phyloP scores from a whole-genome alignment of 345 rosid genomes.

The Punica granatum region DNA sequence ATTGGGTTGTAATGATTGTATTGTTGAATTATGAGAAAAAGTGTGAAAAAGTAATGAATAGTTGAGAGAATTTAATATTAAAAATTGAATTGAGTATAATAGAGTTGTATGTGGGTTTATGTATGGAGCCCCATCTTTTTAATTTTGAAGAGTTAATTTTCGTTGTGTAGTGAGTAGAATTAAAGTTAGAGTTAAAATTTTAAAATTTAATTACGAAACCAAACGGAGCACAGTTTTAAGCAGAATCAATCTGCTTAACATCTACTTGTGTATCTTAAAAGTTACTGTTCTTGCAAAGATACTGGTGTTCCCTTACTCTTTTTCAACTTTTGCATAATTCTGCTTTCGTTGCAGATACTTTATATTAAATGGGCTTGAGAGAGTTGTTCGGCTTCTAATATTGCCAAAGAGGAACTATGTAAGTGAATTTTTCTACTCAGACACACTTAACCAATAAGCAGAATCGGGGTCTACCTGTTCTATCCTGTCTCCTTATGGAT shows the following conservation, averaged over 20 bases:
- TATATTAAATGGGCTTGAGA: conserved; percentile 88
- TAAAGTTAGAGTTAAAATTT: no score
- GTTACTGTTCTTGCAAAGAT: not conserved
- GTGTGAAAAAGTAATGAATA: no score
- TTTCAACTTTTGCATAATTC: not conserved
- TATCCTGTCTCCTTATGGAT: not conserved
- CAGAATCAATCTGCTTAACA: not conserved
- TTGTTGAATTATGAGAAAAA: no score
- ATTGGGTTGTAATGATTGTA: no score
- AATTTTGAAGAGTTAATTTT: no score
- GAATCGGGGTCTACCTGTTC: not conserved
- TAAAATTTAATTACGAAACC: no score
- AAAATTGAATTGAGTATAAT: no score
- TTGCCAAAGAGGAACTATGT: conserved; percentile 90
- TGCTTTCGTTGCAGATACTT: conserved; percentile 46
- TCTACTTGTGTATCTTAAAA: not conserved
- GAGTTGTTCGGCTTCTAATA: conserved; percentile 79
- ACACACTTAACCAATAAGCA: not conserved
- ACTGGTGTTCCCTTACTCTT: not conserved
- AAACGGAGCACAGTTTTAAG: no score
- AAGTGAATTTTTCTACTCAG: conserved; percentile 23
- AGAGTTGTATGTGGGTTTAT: no score
- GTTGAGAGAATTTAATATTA: no score
- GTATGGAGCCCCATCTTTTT: no score
- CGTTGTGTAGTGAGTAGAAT: no score